phyloP scores from a whole-genome alignment of 805 yeast genomes.

The Saturnispora galanensis region DNA sequence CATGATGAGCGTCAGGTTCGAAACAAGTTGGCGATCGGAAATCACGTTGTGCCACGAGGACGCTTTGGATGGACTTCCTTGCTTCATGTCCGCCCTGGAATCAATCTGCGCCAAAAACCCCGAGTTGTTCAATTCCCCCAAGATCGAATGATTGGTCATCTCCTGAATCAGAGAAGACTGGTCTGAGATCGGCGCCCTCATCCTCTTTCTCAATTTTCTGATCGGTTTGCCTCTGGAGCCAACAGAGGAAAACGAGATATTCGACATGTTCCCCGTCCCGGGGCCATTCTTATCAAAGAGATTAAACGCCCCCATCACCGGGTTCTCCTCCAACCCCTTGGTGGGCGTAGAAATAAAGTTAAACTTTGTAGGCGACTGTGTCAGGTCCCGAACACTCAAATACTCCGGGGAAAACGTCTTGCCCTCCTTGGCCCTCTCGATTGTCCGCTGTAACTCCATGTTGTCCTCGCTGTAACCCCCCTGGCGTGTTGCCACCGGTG shows the following conservation, averaged over 20 bases:
- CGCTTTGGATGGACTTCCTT: not conserved
- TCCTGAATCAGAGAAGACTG: not conserved
- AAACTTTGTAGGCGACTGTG: too few relatives aligned
- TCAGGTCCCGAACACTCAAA: not conserved
- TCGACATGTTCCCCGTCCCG: not conserved
- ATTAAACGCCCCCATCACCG: constrained; percentile 24
- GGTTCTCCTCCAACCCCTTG: constrained; percentile 15
- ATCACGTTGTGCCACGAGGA: constrained; percentile 11
- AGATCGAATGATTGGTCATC: not conserved
- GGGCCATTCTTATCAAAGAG: constrained; percentile 17
- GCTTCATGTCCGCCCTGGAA: not conserved
- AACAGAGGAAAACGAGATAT: constrained; percentile 7
- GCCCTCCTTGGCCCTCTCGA: constrained; percentile 20
- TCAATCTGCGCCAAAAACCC: not conserved
- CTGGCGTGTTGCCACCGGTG: not conserved
- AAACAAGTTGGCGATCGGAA: constrained; percentile 21
- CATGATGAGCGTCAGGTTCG: constrained; percentile 19
- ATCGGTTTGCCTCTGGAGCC: constrained; percentile 6
- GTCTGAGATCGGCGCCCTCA: constrained; percentile 3
- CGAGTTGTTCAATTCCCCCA: not conserved
- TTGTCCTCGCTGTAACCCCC: not conserved
- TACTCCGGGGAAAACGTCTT: constrained; percentile 20
- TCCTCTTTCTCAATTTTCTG: constrained; percentile 16
- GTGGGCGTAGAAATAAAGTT: constrained; percentile 16
- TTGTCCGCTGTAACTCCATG: constrained; percentile 16